Conservation (phyloP, 108 stramenopile genomes). For the Nannochloropsis gaditana region DNA sequence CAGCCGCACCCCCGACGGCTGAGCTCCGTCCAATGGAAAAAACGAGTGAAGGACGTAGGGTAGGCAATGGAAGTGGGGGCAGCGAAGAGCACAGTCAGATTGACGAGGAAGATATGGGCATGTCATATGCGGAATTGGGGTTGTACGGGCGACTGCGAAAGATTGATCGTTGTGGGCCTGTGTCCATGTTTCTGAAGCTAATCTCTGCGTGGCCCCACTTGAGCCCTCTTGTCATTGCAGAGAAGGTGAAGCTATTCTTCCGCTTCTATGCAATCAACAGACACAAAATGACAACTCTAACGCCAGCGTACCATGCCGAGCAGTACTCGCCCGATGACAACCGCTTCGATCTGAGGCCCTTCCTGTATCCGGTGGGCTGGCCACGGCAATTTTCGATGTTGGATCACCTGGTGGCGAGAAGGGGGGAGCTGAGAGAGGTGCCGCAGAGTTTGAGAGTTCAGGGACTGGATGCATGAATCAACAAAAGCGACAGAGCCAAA, state of each 20-base stretch:
- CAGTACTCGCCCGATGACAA: slow-evolving; percentile 96
- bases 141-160: slow-evolving; percentile 86
- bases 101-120: slow-evolving; percentile 99
- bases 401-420: slow-evolving; percentile 43
- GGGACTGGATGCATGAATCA: no score
- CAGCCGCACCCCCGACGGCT: slow-evolving; percentile 88
- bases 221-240: slow-evolving; percentile 67
- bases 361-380: slow-evolving; percentile 85
- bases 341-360: slow-evolving; percentile 91
- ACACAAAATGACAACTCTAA: slow-evolving; percentile 97
- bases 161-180: slow-evolving; percentile 64
- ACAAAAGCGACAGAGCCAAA: no score
- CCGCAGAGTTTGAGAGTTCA: no score
- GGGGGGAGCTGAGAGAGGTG: background rate
- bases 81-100: slow-evolving; percentile 72
- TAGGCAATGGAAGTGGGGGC: background rate
- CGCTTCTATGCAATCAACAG: slow-evolving; percentile 87
- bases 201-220: slow-evolving; percentile 68
- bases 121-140: slow-evolving; percentile 93
- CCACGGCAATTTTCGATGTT: slow-evolving; percentile 77
- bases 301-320: slow-evolving; percentile 96
- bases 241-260: slow-evolving; percentile 76
- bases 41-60: background rate
- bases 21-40: slow-evolving; percentile 84
- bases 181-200: slow-evolving; percentile 85